These are phyloP conservation scores for Allium sativum DNA, from an alignment of 106 monocot species.

Conservation along the genomic window DNA sequence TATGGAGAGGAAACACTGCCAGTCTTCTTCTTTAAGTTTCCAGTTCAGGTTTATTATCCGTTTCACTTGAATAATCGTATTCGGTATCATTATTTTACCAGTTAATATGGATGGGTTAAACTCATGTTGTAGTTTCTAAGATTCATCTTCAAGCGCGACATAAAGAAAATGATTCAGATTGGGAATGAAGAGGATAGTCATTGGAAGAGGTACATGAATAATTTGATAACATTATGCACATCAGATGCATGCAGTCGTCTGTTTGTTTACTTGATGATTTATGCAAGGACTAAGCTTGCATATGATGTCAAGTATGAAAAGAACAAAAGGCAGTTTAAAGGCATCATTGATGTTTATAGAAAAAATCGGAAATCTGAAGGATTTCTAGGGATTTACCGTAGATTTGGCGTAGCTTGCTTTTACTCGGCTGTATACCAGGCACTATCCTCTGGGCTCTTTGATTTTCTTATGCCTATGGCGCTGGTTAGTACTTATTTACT, in stretches of 20 bases:
- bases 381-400: constrained; percentile 15
- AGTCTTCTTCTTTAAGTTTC: constrained; percentile 26
- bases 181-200: constrained; percentile 21
- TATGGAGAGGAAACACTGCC: constrained; percentile 17
- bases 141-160: too few relatives aligned
- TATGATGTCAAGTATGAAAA: constrained; percentile 31
- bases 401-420: constrained; percentile 20
- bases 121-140: too few relatives aligned
- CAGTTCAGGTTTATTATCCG: constrained; percentile 8
- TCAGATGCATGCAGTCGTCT: constrained; percentile 18
- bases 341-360: constrained; percentile 23
- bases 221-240: constrained; percentile 20
- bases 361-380: constrained; percentile 19
- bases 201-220: constrained; percentile 24
- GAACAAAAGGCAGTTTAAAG: constrained; percentile 6
- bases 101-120: too few relatives aligned
- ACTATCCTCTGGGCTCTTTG: constrained; percentile 24
- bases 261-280: constrained; percentile 23
- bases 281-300: constrained; percentile 21
- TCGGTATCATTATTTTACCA: too few relatives aligned
- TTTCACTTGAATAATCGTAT: too few relatives aligned
- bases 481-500: constrained; percentile 14
- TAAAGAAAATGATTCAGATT: constrained; percentile 11
- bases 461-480: constrained; percentile 16
- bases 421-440: constrained; percentile 18